Evolutionary conservation across 2,329 filamentous ascomycete species (phyloP).

Genomic region (Colletotrichum brevisporum): DNA sequence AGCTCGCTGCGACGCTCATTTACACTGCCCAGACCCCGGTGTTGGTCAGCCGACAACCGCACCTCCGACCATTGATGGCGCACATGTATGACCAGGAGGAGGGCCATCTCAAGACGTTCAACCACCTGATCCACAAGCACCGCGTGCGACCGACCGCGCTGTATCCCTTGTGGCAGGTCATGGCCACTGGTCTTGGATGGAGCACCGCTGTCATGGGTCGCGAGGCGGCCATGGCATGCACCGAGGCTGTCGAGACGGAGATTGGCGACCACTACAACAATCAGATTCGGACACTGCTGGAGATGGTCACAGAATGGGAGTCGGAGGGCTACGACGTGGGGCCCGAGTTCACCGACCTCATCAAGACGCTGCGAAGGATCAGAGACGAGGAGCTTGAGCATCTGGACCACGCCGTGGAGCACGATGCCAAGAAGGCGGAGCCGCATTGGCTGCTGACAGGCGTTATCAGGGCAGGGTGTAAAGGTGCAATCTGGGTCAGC

Average conservation of each 20-base stretch:
- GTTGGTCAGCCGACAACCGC: constrained; percentile 84
- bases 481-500: constrained; percentile 92
- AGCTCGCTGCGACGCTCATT: constrained; percentile 96
- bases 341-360: constrained; percentile 80
- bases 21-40: constrained; percentile 90
- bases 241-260: constrained; percentile 97
- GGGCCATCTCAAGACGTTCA: constrained; percentile 89
- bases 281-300: constrained; percentile 85
- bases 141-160: constrained; percentile 93
- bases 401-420: constrained; percentile 92
- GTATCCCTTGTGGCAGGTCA: constrained; percentile 89
- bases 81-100: constrained; percentile 99
- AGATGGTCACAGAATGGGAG: constrained; percentile 85
- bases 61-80: constrained; percentile 90
- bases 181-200: constrained; percentile 89
- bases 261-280: constrained; percentile 97
- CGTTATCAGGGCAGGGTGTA: constrained; percentile 90
- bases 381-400: constrained; percentile 98
- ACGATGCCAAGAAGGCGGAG: constrained; percentile 90
- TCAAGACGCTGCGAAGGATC: constrained; percentile 83
- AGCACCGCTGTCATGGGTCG: constrained; percentile 88
- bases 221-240: constrained; percentile 98
- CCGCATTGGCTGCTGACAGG: constrained; percentile 92
- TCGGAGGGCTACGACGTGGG: constrained; percentile 84
- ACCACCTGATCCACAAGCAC: constrained; percentile 84